Conservation (phyloP, 495 filamentous ascomycete species). For the Paragyromitra xinjiangensis region DNA sequence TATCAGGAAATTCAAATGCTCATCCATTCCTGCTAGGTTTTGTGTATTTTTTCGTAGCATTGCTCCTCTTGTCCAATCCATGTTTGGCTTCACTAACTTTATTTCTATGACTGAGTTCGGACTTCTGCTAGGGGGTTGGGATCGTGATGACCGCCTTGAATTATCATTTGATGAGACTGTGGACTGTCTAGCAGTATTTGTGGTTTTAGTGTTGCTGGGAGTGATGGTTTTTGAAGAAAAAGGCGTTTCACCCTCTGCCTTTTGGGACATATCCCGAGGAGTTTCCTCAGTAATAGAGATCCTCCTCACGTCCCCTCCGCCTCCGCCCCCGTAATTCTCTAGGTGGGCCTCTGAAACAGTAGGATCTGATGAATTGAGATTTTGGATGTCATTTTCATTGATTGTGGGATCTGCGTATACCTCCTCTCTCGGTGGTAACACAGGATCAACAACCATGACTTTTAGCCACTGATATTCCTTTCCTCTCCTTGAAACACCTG, state of each 20-base stretch:
- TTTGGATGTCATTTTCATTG: not conserved
- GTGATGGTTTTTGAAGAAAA: conserved; percentile 30
- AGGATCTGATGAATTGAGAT: too few relatives aligned
- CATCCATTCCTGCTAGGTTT: conserved; percentile 31
- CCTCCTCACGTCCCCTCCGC: conserved; percentile 13
- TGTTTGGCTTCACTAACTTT: conserved; percentile 7
- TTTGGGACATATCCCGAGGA: conserved; percentile 7
- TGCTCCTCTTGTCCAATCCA: conserved; percentile 45
- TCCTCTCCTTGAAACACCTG: not conserved
- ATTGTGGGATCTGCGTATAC: not conserved
- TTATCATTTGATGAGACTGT: conserved; percentile 14
- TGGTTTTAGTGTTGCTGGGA: conserved; percentile 1
- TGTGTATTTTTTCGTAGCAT: conserved; percentile 34
- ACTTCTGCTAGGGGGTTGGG: conserved; percentile 11
- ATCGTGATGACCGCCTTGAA: conserved; percentile 39
- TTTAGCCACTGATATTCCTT: conserved; percentile 18
- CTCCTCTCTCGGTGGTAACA: not conserved
- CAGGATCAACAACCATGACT: conserved; percentile 26
- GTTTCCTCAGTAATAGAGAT: conserved; percentile 24
- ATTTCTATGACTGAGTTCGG: not conserved
- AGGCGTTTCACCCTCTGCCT: not conserved
- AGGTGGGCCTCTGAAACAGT: not conserved
- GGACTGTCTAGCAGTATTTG: conserved; percentile 18
- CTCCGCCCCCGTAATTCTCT: not conserved
- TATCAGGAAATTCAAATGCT: conserved; percentile 34